A percentile compares a stretch with the other conserved stretches of the same genome.
phyloP scores from a whole-genome alignment of 1,284 basidiomycete species.

The Irpex lacteus region DNA sequence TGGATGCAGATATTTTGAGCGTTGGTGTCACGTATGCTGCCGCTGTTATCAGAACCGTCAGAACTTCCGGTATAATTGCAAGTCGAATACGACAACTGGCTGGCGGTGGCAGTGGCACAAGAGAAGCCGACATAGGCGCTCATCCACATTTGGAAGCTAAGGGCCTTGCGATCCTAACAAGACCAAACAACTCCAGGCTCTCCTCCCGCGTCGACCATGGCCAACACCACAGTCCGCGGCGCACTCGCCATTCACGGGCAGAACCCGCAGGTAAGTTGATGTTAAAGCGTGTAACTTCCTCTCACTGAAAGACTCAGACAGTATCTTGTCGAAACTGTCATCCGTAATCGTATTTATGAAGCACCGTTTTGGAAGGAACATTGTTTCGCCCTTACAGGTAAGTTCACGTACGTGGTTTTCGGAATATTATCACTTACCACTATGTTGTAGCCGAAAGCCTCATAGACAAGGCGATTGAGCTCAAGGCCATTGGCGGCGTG shows the following conservation, averaged over 20 bases:
- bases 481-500: conserved; percentile 88
- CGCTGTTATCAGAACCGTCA: no score
- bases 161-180: conserved; percentile 21
- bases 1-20: no score
- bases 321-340: conserved; percentile 96
- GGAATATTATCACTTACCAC: not conserved
- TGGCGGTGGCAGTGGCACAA: not conserved
- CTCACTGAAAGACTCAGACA: conserved; percentile 37
- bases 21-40: no score
- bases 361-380: conserved; percentile 96
- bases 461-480: conserved; percentile 88
- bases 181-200: conserved; percentile 19
- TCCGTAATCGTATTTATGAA: conserved; percentile 95
- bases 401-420: not conserved
- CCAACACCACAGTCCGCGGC: conserved; percentile 85
- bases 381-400: conserved; percentile 89
- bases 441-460: conserved; percentile 73
- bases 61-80: no score
- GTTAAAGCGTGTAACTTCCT: not conserved
- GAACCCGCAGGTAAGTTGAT: conserved; percentile 73
- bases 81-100: not conserved
- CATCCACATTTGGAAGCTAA: conserved; percentile 9
- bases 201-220: conserved; percentile 49
- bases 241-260: conserved; percentile 90
- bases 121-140: not conserved